Evolutionary conservation across 2,329 filamentous ascomycete genomes (phyloP), one percentile per base, ranked within the genome.

Genomic region (Exophiala sp.): DNA sequence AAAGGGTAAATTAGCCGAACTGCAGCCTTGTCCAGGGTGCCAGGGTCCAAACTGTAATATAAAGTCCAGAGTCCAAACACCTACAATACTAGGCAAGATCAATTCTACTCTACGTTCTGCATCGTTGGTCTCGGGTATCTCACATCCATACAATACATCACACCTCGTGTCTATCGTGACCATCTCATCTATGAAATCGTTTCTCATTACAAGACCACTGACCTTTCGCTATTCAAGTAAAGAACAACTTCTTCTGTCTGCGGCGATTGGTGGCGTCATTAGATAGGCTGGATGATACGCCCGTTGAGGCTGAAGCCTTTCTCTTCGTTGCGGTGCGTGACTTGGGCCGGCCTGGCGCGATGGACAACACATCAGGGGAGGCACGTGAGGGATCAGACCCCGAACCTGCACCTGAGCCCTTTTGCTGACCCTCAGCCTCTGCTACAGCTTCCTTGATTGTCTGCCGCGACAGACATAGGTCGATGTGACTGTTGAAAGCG

Each of bases 401-500:
- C 16, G 16, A 18, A 18, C 16, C 16, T 18, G 16, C 16, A 18
- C 16, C 16, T 18, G 16, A 18, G 16, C 16, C 16, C 3, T 18
- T 18, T 18, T 3, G 16, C 16, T 18, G 32, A 3, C 8, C 52
- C 10, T 53, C 33, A 9, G 52, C 51, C 47, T 61, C 57, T 10
- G 62, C 85, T 1, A 94, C 85, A 0, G 84, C 87, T 64, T 96
- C 89, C 42, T 86, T 86, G 63, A 99, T 97, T 0, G 90, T 89
- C 65, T 88, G 84, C 51, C 86, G 80, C 0, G 91, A 96, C 1
- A 99, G 79, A 68, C 94, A 99, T 7, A 88, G 81, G 68, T 99
- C 94, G 47, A 99, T 91, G 66, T 99, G 94, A 52, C 87, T 83
- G 62, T 99, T 99, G 72, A 97, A 95, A 0, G 73, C 75, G 42